Percentiles rank a stretch among this genome's conserved stretches.
Evolutionary conservation across 768 basidiomycete species (phyloP).

Genomic region (Floccularia luteovirens): DNA sequence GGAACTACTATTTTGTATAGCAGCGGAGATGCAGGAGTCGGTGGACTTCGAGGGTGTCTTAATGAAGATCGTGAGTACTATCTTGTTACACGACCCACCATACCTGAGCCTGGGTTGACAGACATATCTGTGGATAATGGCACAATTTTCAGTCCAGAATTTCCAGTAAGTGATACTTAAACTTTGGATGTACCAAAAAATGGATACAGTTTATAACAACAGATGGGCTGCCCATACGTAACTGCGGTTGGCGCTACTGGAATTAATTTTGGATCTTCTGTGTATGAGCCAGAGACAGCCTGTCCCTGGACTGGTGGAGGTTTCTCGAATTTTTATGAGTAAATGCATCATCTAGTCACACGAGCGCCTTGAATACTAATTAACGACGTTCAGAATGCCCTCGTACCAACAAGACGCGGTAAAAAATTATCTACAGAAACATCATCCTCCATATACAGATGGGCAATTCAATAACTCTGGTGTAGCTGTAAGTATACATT

Average conservation of each 20-base stretch:
- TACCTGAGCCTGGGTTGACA: neutral
- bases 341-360: constrained; percentile 29
- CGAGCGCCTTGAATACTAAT: too few species aligned
- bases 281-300: constrained; percentile 18
- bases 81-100: neutral
- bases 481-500: constrained; percentile 13
- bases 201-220: too few species aligned
- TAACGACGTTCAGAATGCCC: too few species aligned
- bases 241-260: constrained; percentile 41
- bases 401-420: constrained; percentile 32
- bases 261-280: constrained; percentile 23
- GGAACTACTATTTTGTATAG: neutral
- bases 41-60: neutral
- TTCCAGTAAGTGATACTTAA: too few species aligned
- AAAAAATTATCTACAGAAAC: constrained; percentile 18
- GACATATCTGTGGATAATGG: neutral
- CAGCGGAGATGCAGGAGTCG: neutral
- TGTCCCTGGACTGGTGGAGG: constrained; percentile 27
- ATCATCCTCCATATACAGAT: constrained; percentile 14
- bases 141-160: neutral
- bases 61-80: neutral
- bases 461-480: constrained; percentile 20
- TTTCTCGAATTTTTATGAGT: too few species aligned
- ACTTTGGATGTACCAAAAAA: too few species aligned
- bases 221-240: constrained; percentile 36